Conservation (phyloP, 352 stramenopile genomes). For the Pythium pyrilobum region DNA sequence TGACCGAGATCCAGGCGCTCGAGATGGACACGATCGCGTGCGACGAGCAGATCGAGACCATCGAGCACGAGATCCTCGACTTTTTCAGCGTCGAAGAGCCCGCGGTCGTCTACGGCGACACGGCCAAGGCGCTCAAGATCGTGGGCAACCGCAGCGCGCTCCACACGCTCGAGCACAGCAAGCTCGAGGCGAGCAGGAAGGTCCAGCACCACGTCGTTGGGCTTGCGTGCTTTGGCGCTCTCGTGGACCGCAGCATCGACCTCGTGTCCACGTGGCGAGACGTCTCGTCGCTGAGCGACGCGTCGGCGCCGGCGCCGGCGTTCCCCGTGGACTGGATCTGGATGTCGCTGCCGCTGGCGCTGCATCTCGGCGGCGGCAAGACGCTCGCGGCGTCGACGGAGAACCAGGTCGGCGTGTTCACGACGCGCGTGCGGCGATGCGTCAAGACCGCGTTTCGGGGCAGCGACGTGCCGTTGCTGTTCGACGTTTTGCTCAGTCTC, state of each 20-base stretch:
- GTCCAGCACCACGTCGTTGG: conserved; percentile 23
- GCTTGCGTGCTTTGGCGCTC: conserved; percentile 17
- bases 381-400: neutral
- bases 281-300: neutral
- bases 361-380: neutral
- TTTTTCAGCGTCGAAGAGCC: conserved; percentile 45
- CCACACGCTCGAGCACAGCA: conserved; percentile 39
- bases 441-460: neutral
- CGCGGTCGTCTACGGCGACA: conserved; percentile 35
- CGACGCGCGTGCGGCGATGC: neutral
- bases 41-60: conserved; percentile 45
- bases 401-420: conserved; percentile 5
- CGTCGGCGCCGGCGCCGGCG: neutral
- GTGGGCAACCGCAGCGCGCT: conserved; percentile 50
- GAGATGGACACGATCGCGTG: conserved; percentile 39
- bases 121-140: conserved; percentile 46
- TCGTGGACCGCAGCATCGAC: conserved; percentile 35
- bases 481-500: conserved; percentile 14
- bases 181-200: conserved; percentile 31
- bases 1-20: conserved; percentile 48
- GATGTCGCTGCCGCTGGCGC: conserved; percentile 23
- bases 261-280: conserved; percentile 30
- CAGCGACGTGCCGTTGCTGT: neutral
- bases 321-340: conserved; percentile 34
- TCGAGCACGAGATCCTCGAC: conserved; percentile 60